Evolutionary conservation across 2,329 filamentous ascomycete species (phyloP).

Genomic region (Bipolaris oryzae): DNA sequence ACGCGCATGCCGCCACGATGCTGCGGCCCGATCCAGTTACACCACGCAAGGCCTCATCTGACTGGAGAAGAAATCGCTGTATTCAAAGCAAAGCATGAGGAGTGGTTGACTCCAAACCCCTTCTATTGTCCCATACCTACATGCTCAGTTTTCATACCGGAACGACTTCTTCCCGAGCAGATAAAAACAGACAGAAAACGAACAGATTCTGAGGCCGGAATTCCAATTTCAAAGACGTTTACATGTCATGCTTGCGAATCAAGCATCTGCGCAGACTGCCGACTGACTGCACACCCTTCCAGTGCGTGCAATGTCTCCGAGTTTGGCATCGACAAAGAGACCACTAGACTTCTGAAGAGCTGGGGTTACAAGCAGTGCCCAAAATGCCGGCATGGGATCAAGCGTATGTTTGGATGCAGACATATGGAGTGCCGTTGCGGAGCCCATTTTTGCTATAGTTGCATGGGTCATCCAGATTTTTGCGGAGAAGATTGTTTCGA

Average conservation of each 20-base stretch:
- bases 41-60: constrained; percentile 46
- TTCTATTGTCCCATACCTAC: constrained; percentile 57
- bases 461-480: constrained; percentile 42
- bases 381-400: constrained; percentile 55
- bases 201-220: constrained; percentile 34
- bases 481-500: constrained; percentile 36
- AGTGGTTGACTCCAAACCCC: constrained; percentile 54
- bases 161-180: constrained; percentile 27
- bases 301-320: constrained; percentile 44
- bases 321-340: constrained; percentile 46
- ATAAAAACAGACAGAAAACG: constrained; percentile 27
- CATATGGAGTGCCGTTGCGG: constrained; percentile 58
- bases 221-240: constrained; percentile 35
- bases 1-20: constrained; percentile 56
- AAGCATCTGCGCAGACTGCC: constrained; percentile 54
- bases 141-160: constrained; percentile 57
- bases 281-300: constrained; percentile 49
- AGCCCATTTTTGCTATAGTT: constrained; percentile 59
- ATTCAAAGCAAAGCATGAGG: constrained; percentile 55
- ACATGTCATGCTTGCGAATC: constrained; percentile 54
- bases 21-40: constrained; percentile 53
- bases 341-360: constrained; percentile 45
- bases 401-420: constrained; percentile 56
- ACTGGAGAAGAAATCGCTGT: constrained; percentile 42
- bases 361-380: constrained; percentile 60